Conservation (phyloP, 1,284 basidiomycete genomes). For the Hymenochaete sp. region DNA sequence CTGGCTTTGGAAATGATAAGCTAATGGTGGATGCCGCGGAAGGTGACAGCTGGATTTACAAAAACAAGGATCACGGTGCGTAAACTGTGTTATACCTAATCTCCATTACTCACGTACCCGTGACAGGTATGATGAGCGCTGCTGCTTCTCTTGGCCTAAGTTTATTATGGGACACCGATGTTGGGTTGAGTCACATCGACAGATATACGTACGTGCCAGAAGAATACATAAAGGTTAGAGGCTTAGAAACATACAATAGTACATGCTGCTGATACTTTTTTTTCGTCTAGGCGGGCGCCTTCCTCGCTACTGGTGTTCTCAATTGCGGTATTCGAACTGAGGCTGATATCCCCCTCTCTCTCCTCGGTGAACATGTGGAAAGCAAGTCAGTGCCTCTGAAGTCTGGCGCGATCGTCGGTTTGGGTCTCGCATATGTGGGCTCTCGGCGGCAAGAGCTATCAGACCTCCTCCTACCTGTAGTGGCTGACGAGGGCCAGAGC, state of each 20-base stretch:
- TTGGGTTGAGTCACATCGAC: slow-evolving; percentile 91
- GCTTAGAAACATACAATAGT: background rate
- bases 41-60: slow-evolving; percentile 98
- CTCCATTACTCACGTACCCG: background rate
- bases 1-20: slow-evolving; percentile 98
- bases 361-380: slow-evolving; percentile 88
- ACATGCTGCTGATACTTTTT: slow-evolving; percentile 8
- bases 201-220: slow-evolving; percentile 97
- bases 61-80: slow-evolving; percentile 94
- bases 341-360: slow-evolving; percentile 87
- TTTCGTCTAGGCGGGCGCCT: slow-evolving; percentile 70
- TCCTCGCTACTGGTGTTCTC: slow-evolving; percentile 91
- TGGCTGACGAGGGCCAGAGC: slow-evolving; percentile 72
- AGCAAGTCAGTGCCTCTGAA: slow-evolving; percentile 81
- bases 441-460: slow-evolving; percentile 85
- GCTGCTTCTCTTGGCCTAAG: slow-evolving; percentile 90
- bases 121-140: slow-evolving; percentile 88
- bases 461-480: slow-evolving; percentile 67
- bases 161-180: slow-evolving; percentile 94
- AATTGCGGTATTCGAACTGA: slow-evolving; percentile 89
- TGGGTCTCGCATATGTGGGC: slow-evolving; percentile 92
- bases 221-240: slow-evolving; percentile 83
- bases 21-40: slow-evolving; percentile 95
- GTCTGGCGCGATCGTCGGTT: slow-evolving; percentile 82
- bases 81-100: background rate